These are phyloP conservation scores for Stemphylium beticola DNA, from an alignment of 2,329 filamentous ascomycete genomes.

Conservation along the genomic window DNA sequence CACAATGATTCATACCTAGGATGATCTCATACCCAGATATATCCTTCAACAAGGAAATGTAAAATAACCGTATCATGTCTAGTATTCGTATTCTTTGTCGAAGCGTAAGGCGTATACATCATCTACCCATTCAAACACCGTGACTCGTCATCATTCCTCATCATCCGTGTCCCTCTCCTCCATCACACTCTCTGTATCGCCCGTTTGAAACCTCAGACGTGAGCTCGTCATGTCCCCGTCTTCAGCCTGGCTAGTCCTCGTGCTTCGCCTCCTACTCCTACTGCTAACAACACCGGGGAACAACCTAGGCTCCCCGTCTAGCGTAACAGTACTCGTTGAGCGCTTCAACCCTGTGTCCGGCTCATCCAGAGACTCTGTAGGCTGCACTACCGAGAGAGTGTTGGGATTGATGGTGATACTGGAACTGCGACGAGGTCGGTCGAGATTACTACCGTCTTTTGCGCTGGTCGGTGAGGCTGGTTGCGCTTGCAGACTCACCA, in stretches of 20 bases:
- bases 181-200: conserved; percentile 11
- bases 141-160: conserved; percentile 3
- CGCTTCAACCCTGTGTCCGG: conserved; percentile 25
- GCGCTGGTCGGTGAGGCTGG: conserved; percentile 34
- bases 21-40: not conserved
- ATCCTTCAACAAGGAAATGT: not conserved
- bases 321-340: conserved; percentile 32
- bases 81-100: not conserved
- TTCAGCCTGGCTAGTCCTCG: conserved; percentile 27
- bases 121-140: not conserved
- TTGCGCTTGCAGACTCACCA: conserved; percentile 20
- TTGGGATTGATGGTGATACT: conserved; percentile 40
- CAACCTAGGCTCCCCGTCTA: conserved; percentile 68
- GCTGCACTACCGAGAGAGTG: conserved; percentile 27
- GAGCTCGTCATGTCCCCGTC: conserved; percentile 23
- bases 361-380: conserved; percentile 30
- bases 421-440: conserved; percentile 36
- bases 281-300: conserved; percentile 72
- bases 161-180: conserved; percentile 19
- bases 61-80: not conserved
- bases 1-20: no score
- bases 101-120: not conserved
- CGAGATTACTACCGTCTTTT: conserved; percentile 24
- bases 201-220: conserved; percentile 11
- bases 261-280: conserved; percentile 47